These are phyloP conservation scores for Neolentinus lepideus DNA, from an alignment of 1,284 basidiomycete species.

Conservation along the genomic window DNA sequence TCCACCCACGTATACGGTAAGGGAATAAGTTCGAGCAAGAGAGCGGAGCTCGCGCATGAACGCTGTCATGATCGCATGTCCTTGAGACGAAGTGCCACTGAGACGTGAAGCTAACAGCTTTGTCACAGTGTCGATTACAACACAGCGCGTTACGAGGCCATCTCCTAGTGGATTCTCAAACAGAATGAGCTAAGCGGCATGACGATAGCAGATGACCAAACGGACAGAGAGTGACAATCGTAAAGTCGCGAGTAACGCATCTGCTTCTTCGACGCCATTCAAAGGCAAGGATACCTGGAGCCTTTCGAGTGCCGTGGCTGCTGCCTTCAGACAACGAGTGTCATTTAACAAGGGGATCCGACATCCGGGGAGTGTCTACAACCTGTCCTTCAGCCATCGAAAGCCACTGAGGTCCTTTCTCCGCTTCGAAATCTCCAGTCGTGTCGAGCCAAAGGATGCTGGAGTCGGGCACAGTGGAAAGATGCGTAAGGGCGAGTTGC, in stretches of 20 bases:
- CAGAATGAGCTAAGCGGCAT: not conserved
- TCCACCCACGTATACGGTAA: constrained; percentile 45
- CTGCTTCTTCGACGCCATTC: constrained; percentile 48
- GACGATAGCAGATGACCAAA: constrained; percentile 6
- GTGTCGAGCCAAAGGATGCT: constrained; percentile 65
- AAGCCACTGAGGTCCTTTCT: constrained; percentile 35
- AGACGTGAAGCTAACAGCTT: constrained; percentile 58
- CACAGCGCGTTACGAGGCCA: constrained; percentile 25
- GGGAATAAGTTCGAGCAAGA: constrained; percentile 35
- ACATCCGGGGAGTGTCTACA: not conserved
- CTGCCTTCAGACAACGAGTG: constrained; percentile 19
- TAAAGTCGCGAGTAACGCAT: constrained; percentile 41
- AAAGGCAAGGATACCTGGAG: constrained; percentile 40
- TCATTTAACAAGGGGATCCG: not conserved
- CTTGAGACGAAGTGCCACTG: constrained; percentile 59
- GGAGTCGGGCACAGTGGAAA: constrained; percentile 28
- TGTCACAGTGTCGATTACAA: constrained; percentile 64
- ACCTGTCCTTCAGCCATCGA: constrained; percentile 29
- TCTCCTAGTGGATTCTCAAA: constrained; percentile 2
- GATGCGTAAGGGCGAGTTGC: constrained; percentile 47
- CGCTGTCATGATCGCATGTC: constrained; percentile 67
- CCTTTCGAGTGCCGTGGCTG: constrained; percentile 23
- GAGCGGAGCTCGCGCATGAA: constrained; percentile 60
- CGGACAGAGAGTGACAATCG: constrained; percentile 10
- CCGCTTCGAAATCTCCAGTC: constrained; percentile 54